A percentile compares a stretch with the other conserved stretches of the same genome.
Evolutionary conservation across 345 rosid genomes (phyloP).

Genomic region (Tarenaya hassleriana): DNA sequence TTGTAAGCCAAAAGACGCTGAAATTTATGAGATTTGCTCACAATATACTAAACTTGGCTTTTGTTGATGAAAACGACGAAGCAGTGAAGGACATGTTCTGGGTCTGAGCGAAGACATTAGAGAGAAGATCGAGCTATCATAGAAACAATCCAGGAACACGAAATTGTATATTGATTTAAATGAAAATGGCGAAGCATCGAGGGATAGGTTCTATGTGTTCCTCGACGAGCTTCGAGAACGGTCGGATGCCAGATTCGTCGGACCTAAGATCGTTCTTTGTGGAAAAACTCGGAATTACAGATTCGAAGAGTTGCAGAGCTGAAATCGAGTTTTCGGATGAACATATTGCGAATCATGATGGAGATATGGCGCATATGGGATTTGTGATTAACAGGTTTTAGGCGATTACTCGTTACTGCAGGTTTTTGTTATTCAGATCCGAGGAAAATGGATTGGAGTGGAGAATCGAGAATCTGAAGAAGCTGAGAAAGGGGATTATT

Average conservation of each 20-base stretch:
- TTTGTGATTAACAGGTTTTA: conserved; percentile 76
- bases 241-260: conserved; percentile 36
- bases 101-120: conserved; percentile 59
- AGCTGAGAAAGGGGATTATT: conserved; percentile 51
- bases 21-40: no score
- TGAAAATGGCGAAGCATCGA: conserved; percentile 57
- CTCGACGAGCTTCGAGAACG: conserved; percentile 65
- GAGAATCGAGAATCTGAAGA: conserved; percentile 43
- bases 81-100: no score
- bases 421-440: conserved; percentile 69
- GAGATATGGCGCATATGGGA: conserved; percentile 78
- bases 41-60: no score
- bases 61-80: no score
- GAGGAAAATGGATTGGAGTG: conserved; percentile 50
- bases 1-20: no score
- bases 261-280: conserved; percentile 51
- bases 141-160: conserved; percentile 49
- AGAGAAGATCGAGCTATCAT: conserved; percentile 72
- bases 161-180: conserved; percentile 56
- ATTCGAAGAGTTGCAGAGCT: no score
- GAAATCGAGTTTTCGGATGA: no score
- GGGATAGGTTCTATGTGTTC: conserved; percentile 45
- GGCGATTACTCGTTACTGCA: conserved; percentile 66
- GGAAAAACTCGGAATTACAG: conserved; percentile 52
- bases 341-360: conserved; percentile 72